These are phyloP conservation scores for Rosa chinensis DNA, from an alignment of 306 rosid species.

Conservation along the genomic window DNA sequence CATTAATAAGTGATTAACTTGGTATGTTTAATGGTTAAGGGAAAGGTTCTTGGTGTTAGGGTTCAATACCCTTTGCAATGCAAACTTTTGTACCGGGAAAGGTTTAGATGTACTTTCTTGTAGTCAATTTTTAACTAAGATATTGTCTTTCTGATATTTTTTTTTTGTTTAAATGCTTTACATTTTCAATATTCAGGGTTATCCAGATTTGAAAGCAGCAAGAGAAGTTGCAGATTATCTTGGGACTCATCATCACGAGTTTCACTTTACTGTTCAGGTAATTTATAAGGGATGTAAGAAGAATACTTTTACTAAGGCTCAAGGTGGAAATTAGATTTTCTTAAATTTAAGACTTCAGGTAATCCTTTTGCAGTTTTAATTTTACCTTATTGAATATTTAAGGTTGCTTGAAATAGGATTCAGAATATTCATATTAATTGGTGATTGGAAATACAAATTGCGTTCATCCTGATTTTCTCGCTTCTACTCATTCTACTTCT, in stretches of 20 bases:
- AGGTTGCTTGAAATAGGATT: slow-evolving; percentile 1
- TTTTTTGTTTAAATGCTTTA: slow-evolving; percentile 12
- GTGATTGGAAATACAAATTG: neutral
- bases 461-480: neutral
- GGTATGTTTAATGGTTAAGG: no score
- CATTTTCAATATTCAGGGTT: slow-evolving; percentile 55
- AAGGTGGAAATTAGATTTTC: neutral
- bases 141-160: neutral
- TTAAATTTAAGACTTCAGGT: neutral
- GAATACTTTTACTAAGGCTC: neutral
- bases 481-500: neutral
- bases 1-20: no score
- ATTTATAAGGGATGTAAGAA: neutral
- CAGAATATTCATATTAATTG: neutral
- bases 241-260: slow-evolving; percentile 84
- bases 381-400: neutral
- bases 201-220: slow-evolving; percentile 94
- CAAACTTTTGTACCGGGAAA: no score
- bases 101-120: no score
- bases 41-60: no score
- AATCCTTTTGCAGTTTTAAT: neutral
- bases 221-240: slow-evolving; percentile 94
- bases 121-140: no score
- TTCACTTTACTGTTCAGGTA: slow-evolving; percentile 96
- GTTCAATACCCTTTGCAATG: no score